These are phyloP conservation scores for Aureobasidium sp. DNA, from an alignment of 2,329 filamentous ascomycete species.

Conservation along the genomic window DNA sequence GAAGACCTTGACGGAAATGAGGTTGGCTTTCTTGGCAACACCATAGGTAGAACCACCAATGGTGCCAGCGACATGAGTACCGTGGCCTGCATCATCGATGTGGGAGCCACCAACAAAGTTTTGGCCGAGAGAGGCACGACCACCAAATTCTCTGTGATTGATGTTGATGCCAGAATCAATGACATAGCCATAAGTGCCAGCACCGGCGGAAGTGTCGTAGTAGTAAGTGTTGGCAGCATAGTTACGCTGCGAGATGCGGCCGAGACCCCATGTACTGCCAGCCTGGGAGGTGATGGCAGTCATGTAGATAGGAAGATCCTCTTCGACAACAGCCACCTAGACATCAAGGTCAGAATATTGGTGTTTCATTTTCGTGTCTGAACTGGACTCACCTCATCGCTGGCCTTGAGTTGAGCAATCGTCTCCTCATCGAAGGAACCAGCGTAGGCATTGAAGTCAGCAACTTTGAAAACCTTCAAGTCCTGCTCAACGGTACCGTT, in stretches of 20 bases:
- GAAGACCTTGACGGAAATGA: constrained; percentile 55
- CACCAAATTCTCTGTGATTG: constrained; percentile 28
- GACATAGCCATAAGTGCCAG: constrained; percentile 36
- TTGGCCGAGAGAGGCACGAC: constrained; percentile 29
- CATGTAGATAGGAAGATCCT: constrained; percentile 16
- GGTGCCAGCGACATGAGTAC: constrained; percentile 57
- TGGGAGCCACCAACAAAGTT: constrained; percentile 25
- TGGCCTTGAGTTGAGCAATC: constrained; percentile 15
- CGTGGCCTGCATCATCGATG: constrained; percentile 52
- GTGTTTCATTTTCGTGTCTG: too few relatives aligned
- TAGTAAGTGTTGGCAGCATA: constrained; percentile 14
- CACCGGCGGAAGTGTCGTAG: constrained; percentile 18
- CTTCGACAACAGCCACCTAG: constrained; percentile 5
- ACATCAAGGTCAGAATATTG: background rate
- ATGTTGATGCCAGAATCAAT: constrained; percentile 29
- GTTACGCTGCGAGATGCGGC: constrained; percentile 18
- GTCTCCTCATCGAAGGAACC: constrained; percentile 16
- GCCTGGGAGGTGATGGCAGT: constrained; percentile 17
- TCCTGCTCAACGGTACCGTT: constrained; percentile 13
- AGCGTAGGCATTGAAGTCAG: constrained; percentile 15
- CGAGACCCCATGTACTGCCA: constrained; percentile 21
- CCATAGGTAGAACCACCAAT: constrained; percentile 55
- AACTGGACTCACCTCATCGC: constrained; percentile 5
- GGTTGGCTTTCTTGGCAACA: constrained; percentile 51
- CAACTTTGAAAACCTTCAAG: constrained; percentile 10